Evolutionary conservation across 768 basidiomycete species (phyloP), one percentile per base, ranked within the genome.

Genomic region (Pleurotus sapidus): DNA sequence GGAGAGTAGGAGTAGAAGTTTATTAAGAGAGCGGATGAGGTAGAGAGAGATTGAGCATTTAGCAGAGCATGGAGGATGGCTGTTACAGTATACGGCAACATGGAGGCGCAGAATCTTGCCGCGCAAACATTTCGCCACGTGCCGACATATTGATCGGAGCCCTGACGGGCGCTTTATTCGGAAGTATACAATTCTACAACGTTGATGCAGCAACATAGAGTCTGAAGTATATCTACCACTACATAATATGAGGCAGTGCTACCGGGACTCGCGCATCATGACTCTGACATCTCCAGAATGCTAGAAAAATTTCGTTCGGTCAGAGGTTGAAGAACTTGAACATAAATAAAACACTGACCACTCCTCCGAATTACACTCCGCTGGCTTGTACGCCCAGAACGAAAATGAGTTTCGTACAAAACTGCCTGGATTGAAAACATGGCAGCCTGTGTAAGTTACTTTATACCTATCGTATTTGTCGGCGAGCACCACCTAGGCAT

Each of bases 381-480:
- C 84, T 11, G 95, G 95, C 57, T 88, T 91, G 64, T 95, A 99
- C 2, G 93, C 91, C 9, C 90, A 93, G 77, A 98, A 98, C 4
- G 84, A 80, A 62, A 93, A 89, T 4, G 88, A 81, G 49, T 84
- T 88, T 4, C 91, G 86, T 12, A 94, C 78, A 67, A 98, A 98
- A 49, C 89, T 87, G 17, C 97, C 95, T 0, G 97, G 97, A 69
- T 99, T 99, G 79, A 98, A 95, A 24, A 98, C 97, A 72, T 98
- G 97, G 65, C 97, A 98, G 9, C 94, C 94, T 58, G 95, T 95
- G 69, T 99, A 99, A 1, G 95, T 98, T 61, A 97, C 79, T 65
- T 97, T 93, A 70, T 93, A 99, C 47, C 90, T 84, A 68, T 97
- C 95, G 67, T 98, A 97, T 71, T 89, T 95, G 74, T 99, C 97